Percentiles rank a stretch among this genome's conserved stretches.
phyloP scores from a whole-genome alignment of 192 early-diverging fungal species.

The Coemansia sp. region DNA sequence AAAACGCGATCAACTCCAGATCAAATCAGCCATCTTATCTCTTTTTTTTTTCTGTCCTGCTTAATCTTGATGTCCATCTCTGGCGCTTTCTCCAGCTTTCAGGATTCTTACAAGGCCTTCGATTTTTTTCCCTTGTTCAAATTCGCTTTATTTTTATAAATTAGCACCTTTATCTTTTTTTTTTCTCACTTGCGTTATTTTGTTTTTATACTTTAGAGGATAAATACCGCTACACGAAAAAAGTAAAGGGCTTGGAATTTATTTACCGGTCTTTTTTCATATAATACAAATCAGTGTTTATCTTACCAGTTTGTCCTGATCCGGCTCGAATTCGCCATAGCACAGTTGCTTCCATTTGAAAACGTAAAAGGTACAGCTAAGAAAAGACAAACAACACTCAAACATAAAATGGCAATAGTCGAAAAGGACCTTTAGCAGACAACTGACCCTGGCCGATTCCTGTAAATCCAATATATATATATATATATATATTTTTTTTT shows the following conservation, averaged over 20 bases:
- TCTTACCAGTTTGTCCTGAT: no score
- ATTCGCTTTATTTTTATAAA: background rate
- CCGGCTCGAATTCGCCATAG: no score
- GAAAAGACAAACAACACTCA: background rate
- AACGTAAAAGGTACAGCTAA: no score
- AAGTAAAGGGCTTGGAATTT: background rate
- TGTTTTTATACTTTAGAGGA: background rate
- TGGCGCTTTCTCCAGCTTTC: background rate
- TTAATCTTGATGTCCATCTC: background rate
- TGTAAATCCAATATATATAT: background rate
- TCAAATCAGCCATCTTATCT: constrained; percentile 10
- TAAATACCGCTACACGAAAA: background rate
- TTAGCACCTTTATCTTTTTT: background rate
- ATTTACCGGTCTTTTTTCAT: background rate
- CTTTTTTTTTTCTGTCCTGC: background rate
- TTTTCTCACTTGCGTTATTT: background rate
- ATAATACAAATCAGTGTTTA: no score
- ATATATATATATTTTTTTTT: background rate
- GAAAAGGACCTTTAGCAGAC: no score
- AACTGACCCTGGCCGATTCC: background rate
- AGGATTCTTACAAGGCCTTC: background rate
- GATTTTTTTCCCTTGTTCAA: background rate
- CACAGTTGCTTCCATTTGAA: no score
- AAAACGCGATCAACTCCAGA: background rate
- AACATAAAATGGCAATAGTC: background rate